These are phyloP conservation scores for Quercus wislizeni DNA, from an alignment of 306 rosid genomes.

Conservation along the genomic window DNA sequence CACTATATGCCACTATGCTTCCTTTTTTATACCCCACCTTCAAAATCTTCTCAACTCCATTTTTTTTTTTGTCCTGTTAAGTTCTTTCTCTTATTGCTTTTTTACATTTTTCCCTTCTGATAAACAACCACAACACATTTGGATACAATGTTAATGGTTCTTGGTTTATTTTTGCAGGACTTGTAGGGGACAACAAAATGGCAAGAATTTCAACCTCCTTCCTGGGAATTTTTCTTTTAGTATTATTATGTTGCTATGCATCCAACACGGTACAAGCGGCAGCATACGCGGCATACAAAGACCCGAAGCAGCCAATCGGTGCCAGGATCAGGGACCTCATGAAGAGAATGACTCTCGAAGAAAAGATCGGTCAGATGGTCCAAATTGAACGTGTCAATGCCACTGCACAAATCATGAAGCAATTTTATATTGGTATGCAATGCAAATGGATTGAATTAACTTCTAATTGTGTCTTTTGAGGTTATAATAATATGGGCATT, in stretches of 20 bases:
- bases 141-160: background rate
- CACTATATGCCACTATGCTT: background rate
- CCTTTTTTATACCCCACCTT: background rate
- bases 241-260: background rate
- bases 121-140: background rate
- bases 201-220: background rate
- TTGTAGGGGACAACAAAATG: background rate
- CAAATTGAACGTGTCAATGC: slow-evolving; percentile 15
- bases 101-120: background rate
- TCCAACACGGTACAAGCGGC: background rate
- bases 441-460: too few species aligned
- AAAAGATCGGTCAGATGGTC: slow-evolving; percentile 25
- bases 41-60: background rate
- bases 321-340: slow-evolving; percentile 5
- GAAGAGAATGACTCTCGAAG: slow-evolving; percentile 15
- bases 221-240: background rate
- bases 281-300: background rate
- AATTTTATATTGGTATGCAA: background rate
- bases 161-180: background rate
- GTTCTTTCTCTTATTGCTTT: background rate
- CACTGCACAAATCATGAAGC: background rate
- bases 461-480: background rate
- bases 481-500: background rate
- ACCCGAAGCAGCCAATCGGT: background rate
- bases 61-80: background rate